phyloP scores from a whole-genome alignment of 106 monocot species.

The Amphibolis antarctica region DNA sequence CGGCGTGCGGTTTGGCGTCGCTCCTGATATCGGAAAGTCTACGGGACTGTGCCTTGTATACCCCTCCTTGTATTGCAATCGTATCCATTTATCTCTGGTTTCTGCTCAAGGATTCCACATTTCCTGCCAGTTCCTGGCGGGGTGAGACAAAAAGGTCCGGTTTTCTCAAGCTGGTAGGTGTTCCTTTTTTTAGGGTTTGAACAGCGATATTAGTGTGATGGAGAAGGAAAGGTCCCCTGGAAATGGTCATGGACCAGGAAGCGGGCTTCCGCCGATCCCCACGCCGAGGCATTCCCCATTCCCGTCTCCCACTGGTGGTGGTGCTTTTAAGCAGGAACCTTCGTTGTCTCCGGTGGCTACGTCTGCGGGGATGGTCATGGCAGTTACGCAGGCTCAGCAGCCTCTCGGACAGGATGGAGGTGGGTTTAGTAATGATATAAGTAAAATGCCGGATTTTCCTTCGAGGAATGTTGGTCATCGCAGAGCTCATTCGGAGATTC shows the following conservation, averaged over 20 bases:
- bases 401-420: no score
- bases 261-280: constrained; percentile 1
- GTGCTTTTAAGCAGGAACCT: background rate
- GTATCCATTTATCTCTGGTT: no score
- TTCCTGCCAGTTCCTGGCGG: no score
- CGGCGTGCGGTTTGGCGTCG: no score
- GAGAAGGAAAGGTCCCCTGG: constrained; percentile 4
- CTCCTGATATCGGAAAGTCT: no score
- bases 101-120: no score
- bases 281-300: background rate
- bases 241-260: background rate
- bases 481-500: constrained; percentile 70
- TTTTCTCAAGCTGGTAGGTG: no score
- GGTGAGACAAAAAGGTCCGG: no score
- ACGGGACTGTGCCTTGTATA: no score
- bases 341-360: background rate
- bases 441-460: constrained; percentile 61
- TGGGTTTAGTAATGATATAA: constrained; percentile 50
- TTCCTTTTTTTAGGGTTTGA: background rate
- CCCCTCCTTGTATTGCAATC: no score
- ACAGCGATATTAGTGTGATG: background rate
- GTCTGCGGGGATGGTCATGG: background rate
- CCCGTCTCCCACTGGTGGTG: background rate
- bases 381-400: background rate
- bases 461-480: constrained; percentile 45